Base-by-base conservation (phyloP, 306 rosid species). In the Inga laurina region DNA sequence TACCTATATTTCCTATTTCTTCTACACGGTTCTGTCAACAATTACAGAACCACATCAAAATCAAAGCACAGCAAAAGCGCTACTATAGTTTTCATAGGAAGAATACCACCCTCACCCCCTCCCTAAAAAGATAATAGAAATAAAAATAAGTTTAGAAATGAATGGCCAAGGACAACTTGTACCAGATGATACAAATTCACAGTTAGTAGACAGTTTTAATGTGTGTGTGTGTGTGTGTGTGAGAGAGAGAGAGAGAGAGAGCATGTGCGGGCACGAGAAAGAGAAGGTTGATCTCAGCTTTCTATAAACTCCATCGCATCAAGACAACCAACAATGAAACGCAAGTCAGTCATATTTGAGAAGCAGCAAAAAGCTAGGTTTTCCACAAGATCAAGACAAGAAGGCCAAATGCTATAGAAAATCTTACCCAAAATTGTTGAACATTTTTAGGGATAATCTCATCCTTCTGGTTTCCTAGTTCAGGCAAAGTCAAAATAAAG, bases 351-450 rank as follows among this genome's bases (percentile, higher is more conserved):
- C 71, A 78, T 30, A 68, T 64, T 64, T 27, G 45, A 64, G 18
- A 5, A 78, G 62, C 61, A 24, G 67, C 16, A 18, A 22, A 41
- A 3, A 77, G 81, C 34, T 44, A 77, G 12, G 24, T 18, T 44
- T 43, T 44, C 51, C 44, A 75, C 15, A 78, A 46, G 49, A 56
- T 51, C 52, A 68, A 76, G 81, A 68, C 9, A 34, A 14, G 9
- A 22, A 5, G 74, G 56, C 24, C 81, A 52, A 54, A 49, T 39
- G 10, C 32, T 35, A 43, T 8, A 44, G 48, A 12, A 66, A 85
- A 56, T 74, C 89, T 84, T 89, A 96, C 99, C 97, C 90, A 92
- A 72, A 94, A 93, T 79, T 96, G 98, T 90, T 93, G 94, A 85
- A 96, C 98, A 85, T 87, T 93, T 89, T 91, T 92, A 3, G 98